phyloP scores from a whole-genome alignment of 768 basidiomycete genomes.

The Cyathus striatus region DNA sequence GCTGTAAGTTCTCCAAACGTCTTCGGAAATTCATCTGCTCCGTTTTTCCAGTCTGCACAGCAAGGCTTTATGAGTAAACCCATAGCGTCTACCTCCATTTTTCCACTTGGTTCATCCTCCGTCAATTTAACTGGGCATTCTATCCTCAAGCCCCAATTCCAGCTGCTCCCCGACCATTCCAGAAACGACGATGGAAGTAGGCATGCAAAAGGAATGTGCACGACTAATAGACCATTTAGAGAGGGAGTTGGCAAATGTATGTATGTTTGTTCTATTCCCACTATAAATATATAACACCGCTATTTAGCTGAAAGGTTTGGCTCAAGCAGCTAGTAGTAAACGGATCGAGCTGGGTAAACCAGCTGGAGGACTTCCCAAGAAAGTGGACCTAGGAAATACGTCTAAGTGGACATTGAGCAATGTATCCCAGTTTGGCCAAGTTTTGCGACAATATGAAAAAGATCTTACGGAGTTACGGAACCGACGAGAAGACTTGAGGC shows the following conservation, averaged over 20 bases:
- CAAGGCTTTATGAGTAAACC: neutral
- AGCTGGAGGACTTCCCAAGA: constrained; percentile 31
- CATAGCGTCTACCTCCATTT: neutral
- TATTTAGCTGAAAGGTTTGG: constrained; percentile 38
- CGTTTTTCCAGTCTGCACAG: neutral
- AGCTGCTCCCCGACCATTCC: no score
- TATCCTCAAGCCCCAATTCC: no score
- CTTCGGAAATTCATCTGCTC: neutral
- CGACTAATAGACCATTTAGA: constrained; percentile 39
- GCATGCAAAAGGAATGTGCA: constrained; percentile 65
- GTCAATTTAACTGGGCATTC: no score
- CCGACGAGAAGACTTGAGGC: constrained; percentile 31
- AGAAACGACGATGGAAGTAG: constrained; percentile 39
- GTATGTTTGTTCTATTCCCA: constrained; percentile 15
- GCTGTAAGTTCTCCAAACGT: no score
- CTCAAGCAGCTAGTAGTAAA: constrained; percentile 29
- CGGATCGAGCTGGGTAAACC: constrained; percentile 30
- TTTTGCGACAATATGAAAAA: constrained; percentile 39
- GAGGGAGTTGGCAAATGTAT: constrained; percentile 56
- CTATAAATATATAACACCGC: constrained; percentile 1
- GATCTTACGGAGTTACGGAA: constrained; percentile 50
- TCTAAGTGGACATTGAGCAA: constrained; percentile 54
- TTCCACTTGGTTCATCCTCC: neutral
- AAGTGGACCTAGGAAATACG: constrained; percentile 39
- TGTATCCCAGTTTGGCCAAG: constrained; percentile 42